Base-by-base conservation (phyloP, 495 filamentous ascomycete genomes). In the Daldinia caldariorum region DNA sequence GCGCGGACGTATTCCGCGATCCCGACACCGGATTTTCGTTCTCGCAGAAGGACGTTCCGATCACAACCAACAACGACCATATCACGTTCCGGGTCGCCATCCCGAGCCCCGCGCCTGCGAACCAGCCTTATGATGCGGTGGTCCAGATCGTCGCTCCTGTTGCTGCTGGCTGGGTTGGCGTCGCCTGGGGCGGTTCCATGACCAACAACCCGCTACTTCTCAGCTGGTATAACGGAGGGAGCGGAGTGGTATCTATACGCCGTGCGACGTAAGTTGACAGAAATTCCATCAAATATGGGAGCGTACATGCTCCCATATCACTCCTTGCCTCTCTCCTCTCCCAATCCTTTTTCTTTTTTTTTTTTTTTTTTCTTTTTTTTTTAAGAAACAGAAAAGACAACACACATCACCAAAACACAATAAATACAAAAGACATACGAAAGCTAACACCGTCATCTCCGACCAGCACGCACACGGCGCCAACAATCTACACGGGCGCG, bases 1-100 rank as follows among this genome's bases (percentile, higher is more conserved):
- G 34, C 58, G 75, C 76, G 59, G 76, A 75, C 22, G 58, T 80
- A 9, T 79, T 79, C 72, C 71, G 67, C 3, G 84, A 86, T 51
- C 61, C 79, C 12, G 82, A 85, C 58, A 86, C 83, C 0, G 84
- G 84, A 41, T 82, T 86, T 56, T 78, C 79, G 2, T 86, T 84
- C 73, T 78, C 81, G 14, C 73, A 83, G 64, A 78, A 75, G 59
- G 76, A 70, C 20, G 76, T 68, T 16, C 65, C 74, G 55, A 84
- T 83, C 74, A 78, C 78, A 58, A 66, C 79, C 0, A 75, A 76
- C 39, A 64, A 68, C 12, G 70, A 63, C 32, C 63, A 57, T 62
- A 76, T 83, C 68, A 78, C 74, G 12, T 78, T 78, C 74, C 81
- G 81, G 34, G 56, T 83, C 13, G 82, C 81, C 0, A 74, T 82